Conservation (phyloP, 169 alveolate species). For the Miamiensis avidus region DNA sequence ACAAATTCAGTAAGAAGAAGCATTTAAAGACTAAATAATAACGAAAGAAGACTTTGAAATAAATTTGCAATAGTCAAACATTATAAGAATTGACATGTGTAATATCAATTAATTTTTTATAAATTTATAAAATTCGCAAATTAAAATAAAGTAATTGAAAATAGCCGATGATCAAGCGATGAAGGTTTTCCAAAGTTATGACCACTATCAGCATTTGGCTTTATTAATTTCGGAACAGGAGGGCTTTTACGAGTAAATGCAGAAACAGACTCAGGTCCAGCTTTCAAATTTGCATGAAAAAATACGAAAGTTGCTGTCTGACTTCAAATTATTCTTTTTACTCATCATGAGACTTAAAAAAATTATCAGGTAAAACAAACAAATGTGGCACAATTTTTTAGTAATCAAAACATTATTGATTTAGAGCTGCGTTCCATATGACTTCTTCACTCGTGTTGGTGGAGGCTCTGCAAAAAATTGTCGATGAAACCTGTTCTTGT, state of each 20-base stretch:
- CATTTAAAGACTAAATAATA: too few species aligned
- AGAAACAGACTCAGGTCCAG: background rate
- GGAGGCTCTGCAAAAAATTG: slow-evolving; percentile 57
- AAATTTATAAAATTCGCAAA: background rate
- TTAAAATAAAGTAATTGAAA: background rate
- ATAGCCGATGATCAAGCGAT: slow-evolving; percentile 20
- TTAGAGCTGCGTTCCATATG: slow-evolving; percentile 7
- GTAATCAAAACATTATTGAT: too few species aligned
- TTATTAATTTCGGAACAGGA: slow-evolving; percentile 2
- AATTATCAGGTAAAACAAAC: background rate
- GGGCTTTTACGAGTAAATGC: background rate
- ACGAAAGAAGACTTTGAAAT: background rate
- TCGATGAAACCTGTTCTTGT: slow-evolving; percentile 43
- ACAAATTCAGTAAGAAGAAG: background rate
- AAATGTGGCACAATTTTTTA: too few species aligned
- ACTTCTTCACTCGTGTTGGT: slow-evolving; percentile 14
- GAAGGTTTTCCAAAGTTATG: background rate
- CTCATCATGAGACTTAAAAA: slow-evolving; percentile 17
- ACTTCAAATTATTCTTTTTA: slow-evolving; percentile 7
- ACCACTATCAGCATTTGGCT: background rate
- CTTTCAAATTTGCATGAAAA: slow-evolving; percentile 16
- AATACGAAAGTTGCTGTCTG: background rate
- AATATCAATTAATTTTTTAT: too few species aligned
- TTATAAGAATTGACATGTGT: background rate
- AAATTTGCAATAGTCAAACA: background rate